Evolutionary conservation across 2,329 filamentous ascomycete species (phyloP), one percentile per base, ranked within the genome.

Genomic region (Salinomyces thailandicus): DNA sequence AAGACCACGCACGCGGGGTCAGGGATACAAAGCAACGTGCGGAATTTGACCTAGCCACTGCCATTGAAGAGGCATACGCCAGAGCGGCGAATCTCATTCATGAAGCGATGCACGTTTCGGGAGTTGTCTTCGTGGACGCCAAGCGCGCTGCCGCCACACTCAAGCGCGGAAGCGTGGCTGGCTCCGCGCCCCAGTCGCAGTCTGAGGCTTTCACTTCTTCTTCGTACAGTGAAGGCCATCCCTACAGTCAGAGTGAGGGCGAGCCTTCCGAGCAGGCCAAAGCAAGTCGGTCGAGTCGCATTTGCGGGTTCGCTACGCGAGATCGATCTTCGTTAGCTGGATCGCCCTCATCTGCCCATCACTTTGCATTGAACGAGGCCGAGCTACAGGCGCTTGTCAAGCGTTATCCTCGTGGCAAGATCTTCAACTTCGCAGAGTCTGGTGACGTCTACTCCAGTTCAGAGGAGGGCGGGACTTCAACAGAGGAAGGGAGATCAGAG

Each of bases 31-130:
- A n/a, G n/a, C 22, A n/a, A 9, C 22, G 9, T 26, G 22, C 22
- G 22, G n/a, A 8, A 26, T 13, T 13, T 9, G 32, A 26, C 32
- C 16, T 35, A n/a, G 18, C 32, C 11, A 18, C 11, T 14, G 32
- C 32, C 7, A 12, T 26, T 7, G 8, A 18, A 11, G 6, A 11
- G n/a, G 16, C 63, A 5, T 69, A 70, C 38, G 54, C 55, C 11
- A 56, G 66, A 15, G 66, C 67, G 2, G 64, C 65, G 2, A 65
- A 68, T 27, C 47, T 71, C 0, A 54, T 71, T 5, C 58, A 61
- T 1, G 62, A 68, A 35, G 62, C 65, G 14, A 47, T 72, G 6
- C 52, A 53, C 9, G 61, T 62, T 8, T 64, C 66, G 3, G 67
- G 66, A 3, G 67, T 71, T 18, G 49, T 61, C 1, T 60, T 61